These are phyloP conservation scores for Acrocalymma vagum DNA, from an alignment of 2,329 filamentous ascomycete species.

Conservation along the genomic window DNA sequence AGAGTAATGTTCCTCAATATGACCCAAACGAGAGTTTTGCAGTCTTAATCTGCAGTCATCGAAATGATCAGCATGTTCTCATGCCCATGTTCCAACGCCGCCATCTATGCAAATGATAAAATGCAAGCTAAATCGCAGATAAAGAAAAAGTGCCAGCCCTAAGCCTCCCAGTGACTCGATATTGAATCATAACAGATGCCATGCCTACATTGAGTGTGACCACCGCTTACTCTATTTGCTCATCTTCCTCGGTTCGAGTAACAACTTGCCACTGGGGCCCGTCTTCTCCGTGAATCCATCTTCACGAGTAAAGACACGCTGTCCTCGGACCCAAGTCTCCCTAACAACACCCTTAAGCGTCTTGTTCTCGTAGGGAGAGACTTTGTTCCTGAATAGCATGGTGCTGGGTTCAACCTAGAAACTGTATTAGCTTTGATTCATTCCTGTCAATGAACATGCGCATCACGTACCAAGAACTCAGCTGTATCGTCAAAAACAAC, in stretches of 20 bases:
- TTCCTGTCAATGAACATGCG: slow-evolving; percentile 5
- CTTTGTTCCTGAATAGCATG: slow-evolving; percentile 95
- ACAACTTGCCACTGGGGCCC: slow-evolving; percentile 57
- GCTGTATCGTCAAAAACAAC: slow-evolving; percentile 90
- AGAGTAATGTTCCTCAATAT: no score
- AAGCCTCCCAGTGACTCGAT: neutral
- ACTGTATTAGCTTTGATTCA: no score
- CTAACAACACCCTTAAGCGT: slow-evolving; percentile 78
- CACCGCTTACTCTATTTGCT: slow-evolving; percentile 13
- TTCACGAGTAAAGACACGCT: slow-evolving; percentile 76
- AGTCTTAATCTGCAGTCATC: no score
- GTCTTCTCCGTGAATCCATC: slow-evolving; percentile 68
- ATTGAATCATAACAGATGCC: neutral
- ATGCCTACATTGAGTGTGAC: neutral
- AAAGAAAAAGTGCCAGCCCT: neutral
- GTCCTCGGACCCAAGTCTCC: slow-evolving; percentile 86
- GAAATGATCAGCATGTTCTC: no score
- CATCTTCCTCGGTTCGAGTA: slow-evolving; percentile 58
- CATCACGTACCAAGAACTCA: slow-evolving; percentile 71
- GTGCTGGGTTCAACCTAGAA: slow-evolving; percentile 68
- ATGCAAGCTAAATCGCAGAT: slow-evolving; percentile 4
- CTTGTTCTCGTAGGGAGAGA: slow-evolving; percentile 88
- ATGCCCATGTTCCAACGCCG: no score
- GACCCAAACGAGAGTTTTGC: no score
- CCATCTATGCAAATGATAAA: slow-evolving; percentile 21